Evolutionary conservation across 805 yeast genomes (phyloP), one percentile per base, ranked within the genome.

Genomic region (Ogataea paraovalis): DNA sequence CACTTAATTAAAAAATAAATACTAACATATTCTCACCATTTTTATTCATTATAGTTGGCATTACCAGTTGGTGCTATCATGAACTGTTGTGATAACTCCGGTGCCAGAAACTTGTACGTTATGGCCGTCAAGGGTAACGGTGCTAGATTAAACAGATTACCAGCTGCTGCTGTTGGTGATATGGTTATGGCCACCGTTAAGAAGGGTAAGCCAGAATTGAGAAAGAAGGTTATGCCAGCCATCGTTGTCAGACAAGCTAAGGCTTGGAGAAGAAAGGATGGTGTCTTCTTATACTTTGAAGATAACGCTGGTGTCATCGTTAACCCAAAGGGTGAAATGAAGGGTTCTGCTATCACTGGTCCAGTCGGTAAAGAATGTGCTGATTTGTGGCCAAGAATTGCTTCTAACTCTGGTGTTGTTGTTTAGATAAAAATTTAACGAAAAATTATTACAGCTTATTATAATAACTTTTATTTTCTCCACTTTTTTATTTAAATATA

Each of bases 361-460:
- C 99, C 99, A 71, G 99, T 94, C 73, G 98, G 97, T 76, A 94
- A 94, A 82, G 99, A 94, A 83, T 95, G 99, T 84, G 99, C 99
- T 75, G 99, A 94, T 75, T 87, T 94, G 77, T 94, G 99, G 99
- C 99, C 99, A 76, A 89, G 99, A 83, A 94, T 94, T 82, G 98
- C 99, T 72, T 90, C 97, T 66, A 89, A 89, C 92, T 94, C 99
- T 69, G 99, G 99, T 89, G 99, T 94, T 75, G 99, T 94, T 76
- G 99, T 91, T 75, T 94, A 91, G 83, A 68, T 56, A 43, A 25
- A 25, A 25, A 28, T 37, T 43, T 20, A 36, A 9, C 3, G 27
- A 19, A 37, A 13, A 37, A 13, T 16, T n/a, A 20, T 34, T 16
- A 34, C 34, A 30, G 34, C 34, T 52, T 51, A 45, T 41, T 25